Conservation (phyloP, 2,329 filamentous ascomycete species). For the Nemania sp. region DNA sequence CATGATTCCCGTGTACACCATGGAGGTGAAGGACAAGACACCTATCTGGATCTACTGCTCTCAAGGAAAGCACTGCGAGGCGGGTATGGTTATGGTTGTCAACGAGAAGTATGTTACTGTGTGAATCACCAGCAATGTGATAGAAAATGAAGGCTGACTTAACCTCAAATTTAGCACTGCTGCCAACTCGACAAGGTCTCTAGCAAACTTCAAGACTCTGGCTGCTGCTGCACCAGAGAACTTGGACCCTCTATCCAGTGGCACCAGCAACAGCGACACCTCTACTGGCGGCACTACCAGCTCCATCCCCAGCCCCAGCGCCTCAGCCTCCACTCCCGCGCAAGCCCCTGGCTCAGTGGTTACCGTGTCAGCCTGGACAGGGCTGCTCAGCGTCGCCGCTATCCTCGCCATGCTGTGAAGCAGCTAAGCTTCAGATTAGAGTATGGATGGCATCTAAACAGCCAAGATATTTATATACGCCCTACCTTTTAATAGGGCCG, state of each 20-base stretch:
- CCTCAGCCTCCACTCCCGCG: constrained; percentile 17
- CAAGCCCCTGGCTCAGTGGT: constrained; percentile 46
- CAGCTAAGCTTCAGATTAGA: background rate
- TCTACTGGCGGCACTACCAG: constrained; percentile 31
- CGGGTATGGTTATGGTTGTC: constrained; percentile 80
- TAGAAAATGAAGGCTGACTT: constrained; percentile 23
- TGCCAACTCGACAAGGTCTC: constrained; percentile 64
- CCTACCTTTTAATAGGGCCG: background rate
- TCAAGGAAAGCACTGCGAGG: constrained; percentile 79
- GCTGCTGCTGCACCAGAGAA: constrained; percentile 53
- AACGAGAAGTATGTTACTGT: constrained; percentile 73
- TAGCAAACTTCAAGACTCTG: constrained; percentile 61
- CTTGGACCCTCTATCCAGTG: constrained; percentile 44
- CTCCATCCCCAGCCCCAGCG: constrained; percentile 38
- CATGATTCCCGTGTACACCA: constrained; percentile 75
- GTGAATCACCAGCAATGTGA: constrained; percentile 6
- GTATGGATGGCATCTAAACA: background rate
- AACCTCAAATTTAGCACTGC: constrained; percentile 53
- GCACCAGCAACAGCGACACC: constrained; percentile 35
- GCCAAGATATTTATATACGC: background rate
- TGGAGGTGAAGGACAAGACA: constrained; percentile 74
- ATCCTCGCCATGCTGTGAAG: constrained; percentile 56
- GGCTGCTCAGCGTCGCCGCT: constrained; percentile 58
- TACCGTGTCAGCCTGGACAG: constrained; percentile 56
- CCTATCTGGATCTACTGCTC: constrained; percentile 86